Conservation (phyloP, 768 basidiomycete species). For the Panus rudis region DNA sequence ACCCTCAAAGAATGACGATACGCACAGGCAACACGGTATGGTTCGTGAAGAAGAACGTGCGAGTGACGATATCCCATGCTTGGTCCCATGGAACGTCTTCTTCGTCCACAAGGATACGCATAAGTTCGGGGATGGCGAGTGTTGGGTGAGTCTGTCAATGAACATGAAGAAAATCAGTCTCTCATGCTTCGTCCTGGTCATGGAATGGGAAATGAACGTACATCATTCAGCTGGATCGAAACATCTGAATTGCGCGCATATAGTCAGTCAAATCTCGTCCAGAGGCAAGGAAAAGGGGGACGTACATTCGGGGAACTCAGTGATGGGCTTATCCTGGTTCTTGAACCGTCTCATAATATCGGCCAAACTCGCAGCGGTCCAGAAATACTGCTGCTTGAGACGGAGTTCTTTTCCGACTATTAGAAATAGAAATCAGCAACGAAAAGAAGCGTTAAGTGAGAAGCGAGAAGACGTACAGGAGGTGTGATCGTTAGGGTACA, state of each 20-base stretch:
- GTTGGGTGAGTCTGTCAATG: constrained; percentile 85
- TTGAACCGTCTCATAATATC: constrained; percentile 94
- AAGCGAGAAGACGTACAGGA: constrained; percentile 21
- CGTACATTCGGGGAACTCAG: constrained; percentile 77
- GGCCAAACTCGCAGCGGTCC: constrained; percentile 81
- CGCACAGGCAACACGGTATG: constrained; percentile 85
- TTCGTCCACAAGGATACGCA: constrained; percentile 88
- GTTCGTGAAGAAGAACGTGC: constrained; percentile 94
- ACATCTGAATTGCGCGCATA: constrained; percentile 42
- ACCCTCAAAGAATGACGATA: constrained; percentile 11
- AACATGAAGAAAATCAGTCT: background rate
- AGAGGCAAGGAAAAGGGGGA: constrained; percentile 3
- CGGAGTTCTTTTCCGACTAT: constrained; percentile 81
- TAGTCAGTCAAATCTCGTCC: background rate
- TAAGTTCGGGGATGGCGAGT: constrained; percentile 89
- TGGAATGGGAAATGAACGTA: constrained; percentile 25
- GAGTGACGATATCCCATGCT: constrained; percentile 86
- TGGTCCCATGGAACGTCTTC: constrained; percentile 78
- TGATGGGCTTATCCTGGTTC: constrained; percentile 75
- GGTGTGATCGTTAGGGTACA: constrained; percentile 95
- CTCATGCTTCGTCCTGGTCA: background rate
- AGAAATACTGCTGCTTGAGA: constrained; percentile 95
- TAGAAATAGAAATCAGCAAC: background rate
- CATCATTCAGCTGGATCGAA: constrained; percentile 94
- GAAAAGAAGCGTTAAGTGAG: background rate